A percentile compares a stretch with the other conserved stretches of the same genome.
Conservation (phyloP, 2,329 filamentous ascomycete genomes). For the Verticillium dahliae region DNA sequence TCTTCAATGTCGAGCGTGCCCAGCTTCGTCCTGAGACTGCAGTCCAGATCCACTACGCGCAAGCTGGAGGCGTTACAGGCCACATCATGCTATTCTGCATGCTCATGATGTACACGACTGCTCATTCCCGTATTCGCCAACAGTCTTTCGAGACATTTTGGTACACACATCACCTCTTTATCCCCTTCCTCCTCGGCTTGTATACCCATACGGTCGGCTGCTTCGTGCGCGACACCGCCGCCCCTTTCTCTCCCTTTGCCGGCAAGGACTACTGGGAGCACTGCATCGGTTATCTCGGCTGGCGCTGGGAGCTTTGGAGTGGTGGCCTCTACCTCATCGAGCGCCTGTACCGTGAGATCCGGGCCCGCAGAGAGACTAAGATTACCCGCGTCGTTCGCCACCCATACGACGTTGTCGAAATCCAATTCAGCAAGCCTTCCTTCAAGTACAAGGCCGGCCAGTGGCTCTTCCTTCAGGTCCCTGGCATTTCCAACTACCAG, state of each 20-base stretch:
- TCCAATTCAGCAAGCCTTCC: conserved; percentile 92
- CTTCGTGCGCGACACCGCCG: conserved; percentile 79
- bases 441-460: conserved; percentile 98
- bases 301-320: conserved; percentile 90
- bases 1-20: conserved; percentile 86
- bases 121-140: conserved; percentile 87
- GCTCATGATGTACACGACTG: conserved; percentile 95
- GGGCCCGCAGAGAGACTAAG: conserved; percentile 73
- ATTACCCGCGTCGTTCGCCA: conserved; percentile 94
- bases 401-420: conserved; percentile 94
- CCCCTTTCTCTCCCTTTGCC: conserved; percentile 76
- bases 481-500: conserved; percentile 79
- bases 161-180: conserved; percentile 99
- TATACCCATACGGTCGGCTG: conserved; percentile 96
- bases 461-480: conserved; percentile 95
- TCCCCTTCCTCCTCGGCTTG: conserved; percentile 86
- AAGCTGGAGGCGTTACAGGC: conserved; percentile 87
- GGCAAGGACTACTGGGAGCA: conserved; percentile 79
- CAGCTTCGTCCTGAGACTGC: conserved; percentile 78
- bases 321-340: conserved; percentile 83
- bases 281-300: conserved; percentile 91
- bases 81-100: conserved; percentile 99
- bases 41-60: conserved; percentile 83
- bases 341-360: conserved; percentile 84
- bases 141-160: conserved; percentile 98